A percentile compares a stretch with the other conserved stretches of the same genome.
Conservation (phyloP, 257 asterid species). For the Lycium barbarum region DNA sequence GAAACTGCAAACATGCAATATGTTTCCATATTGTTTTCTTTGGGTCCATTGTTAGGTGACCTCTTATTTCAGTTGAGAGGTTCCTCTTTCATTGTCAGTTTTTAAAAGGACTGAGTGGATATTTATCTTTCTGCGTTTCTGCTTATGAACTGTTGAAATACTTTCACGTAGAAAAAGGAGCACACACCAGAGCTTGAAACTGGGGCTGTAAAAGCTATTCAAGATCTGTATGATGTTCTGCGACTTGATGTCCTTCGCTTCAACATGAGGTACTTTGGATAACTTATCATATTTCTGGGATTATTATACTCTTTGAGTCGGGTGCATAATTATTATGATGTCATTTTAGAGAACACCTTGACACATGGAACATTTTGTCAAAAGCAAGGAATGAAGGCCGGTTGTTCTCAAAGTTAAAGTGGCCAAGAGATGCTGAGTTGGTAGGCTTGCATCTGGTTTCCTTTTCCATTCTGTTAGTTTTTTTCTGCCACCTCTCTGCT, state of each 20-base stretch:
- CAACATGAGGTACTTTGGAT: constrained; percentile 68
- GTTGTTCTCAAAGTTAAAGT: constrained; percentile 86
- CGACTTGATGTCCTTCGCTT: constrained; percentile 71
- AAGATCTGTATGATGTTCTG: constrained; percentile 97
- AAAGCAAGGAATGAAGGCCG: constrained; percentile 93
- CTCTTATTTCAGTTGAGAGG: constrained; percentile 11
- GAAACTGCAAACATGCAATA: constrained; percentile 19
- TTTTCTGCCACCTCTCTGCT: constrained; percentile 23
- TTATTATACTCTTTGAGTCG: constrained; percentile 15
- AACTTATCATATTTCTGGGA: constrained; percentile 9
- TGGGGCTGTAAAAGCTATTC: constrained; percentile 90
- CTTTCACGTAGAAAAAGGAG: constrained; percentile 70
- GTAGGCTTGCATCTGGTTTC: constrained; percentile 46
- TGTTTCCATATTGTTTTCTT: neutral
- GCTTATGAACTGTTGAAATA: constrained; percentile 11
- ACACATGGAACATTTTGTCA: constrained; percentile 73
- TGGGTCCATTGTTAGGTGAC: neutral
- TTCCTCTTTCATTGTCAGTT: neutral
- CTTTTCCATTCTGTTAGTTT: neutral
- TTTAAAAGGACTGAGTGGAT: constrained; percentile 1
- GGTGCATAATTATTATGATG: constrained; percentile 3
- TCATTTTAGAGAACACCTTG: constrained; percentile 67
- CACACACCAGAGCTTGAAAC: constrained; percentile 76
- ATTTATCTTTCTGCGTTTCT: neutral
- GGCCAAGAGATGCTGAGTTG: constrained; percentile 90